phyloP scores from a whole-genome alignment of 129 eudicot species.

The Tanacetum coccineum region DNA sequence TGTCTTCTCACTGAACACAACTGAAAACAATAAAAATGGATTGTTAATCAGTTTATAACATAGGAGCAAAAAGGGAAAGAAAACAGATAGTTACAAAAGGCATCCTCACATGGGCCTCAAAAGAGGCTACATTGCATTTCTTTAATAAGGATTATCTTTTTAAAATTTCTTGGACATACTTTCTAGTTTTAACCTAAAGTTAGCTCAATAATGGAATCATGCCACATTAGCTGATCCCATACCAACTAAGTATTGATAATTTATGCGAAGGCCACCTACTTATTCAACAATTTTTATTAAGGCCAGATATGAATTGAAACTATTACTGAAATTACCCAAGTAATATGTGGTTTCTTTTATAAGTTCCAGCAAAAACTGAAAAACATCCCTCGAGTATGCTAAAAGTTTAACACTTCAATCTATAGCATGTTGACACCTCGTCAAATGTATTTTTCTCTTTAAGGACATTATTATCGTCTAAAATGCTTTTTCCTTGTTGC shows the following conservation, averaged over 20 bases:
- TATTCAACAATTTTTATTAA: not conserved
- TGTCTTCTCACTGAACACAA: conserved; percentile 19
- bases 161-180: conserved; percentile 14
- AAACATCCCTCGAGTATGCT: too few relatives aligned
- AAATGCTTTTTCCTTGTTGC: too few relatives aligned
- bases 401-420: too few relatives aligned
- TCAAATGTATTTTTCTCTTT: too few relatives aligned
- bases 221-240: not conserved
- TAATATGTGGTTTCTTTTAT: too few relatives aligned
- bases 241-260: not conserved
- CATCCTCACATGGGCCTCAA: conserved; percentile 37
- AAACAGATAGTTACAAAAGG: conserved; percentile 32
- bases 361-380: too few relatives aligned
- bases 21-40: conserved; percentile 22
- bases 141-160: conserved; percentile 25
- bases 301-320: too few relatives aligned
- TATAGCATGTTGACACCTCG: too few relatives aligned
- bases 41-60: not conserved
- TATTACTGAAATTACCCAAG: too few relatives aligned
- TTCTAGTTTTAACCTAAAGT: conserved; percentile 24
- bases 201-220: conserved; percentile 1
- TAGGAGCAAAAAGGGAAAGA: conserved; percentile 11
- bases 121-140: conserved; percentile 26
- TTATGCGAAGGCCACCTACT: too few relatives aligned
- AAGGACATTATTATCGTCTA: too few relatives aligned